Evolutionary conservation across 805 yeast genomes (phyloP).

Genomic region (Starmera quercuum): DNA sequence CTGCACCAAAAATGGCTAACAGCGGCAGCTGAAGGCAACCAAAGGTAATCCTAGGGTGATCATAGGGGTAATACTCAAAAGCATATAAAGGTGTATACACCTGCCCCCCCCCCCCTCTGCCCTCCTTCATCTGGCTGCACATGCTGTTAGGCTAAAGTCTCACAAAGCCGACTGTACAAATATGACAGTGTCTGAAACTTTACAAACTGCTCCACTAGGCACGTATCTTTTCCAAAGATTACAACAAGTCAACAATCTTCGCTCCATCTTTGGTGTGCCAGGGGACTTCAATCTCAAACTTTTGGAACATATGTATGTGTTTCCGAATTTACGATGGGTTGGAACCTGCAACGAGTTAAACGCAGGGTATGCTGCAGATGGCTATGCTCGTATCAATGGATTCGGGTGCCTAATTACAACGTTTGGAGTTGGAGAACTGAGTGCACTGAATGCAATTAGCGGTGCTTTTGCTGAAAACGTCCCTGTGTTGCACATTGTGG

Average conservation of each 20-base stretch:
- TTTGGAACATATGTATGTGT: conserved; percentile 55
- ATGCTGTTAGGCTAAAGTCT: too few relatives aligned
- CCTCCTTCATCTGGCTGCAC: too few relatives aligned
- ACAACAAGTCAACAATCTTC: conserved; percentile 38
- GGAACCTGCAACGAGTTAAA: conserved; percentile 87
- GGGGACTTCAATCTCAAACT: conserved; percentile 65
- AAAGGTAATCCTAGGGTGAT: too few relatives aligned
- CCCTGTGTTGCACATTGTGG: conserved; percentile 81
- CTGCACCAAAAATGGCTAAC: too few relatives aligned
- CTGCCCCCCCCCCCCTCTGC: too few relatives aligned
- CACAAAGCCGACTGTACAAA: conserved; percentile 12
- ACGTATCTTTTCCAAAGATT: conserved; percentile 59
- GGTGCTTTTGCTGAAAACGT: conserved; percentile 81
- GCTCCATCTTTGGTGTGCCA: conserved; percentile 66
- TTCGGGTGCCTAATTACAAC: conserved; percentile 41
- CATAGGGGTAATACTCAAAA: too few relatives aligned
- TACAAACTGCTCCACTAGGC: conserved; percentile 40
- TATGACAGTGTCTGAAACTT: neutral
- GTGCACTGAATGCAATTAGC: conserved; percentile 76
- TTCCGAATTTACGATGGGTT: conserved; percentile 52
- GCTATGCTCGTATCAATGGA: conserved; percentile 54
- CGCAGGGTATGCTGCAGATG: conserved; percentile 88
- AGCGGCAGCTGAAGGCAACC: too few relatives aligned
- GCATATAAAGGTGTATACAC: too few relatives aligned
- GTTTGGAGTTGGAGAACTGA: conserved; percentile 85